Percentiles rank a stretch among this genome's conserved stretches.
Conservation (phyloP, 1,284 basidiomycete genomes). For the Rhodofomes roseus region DNA sequence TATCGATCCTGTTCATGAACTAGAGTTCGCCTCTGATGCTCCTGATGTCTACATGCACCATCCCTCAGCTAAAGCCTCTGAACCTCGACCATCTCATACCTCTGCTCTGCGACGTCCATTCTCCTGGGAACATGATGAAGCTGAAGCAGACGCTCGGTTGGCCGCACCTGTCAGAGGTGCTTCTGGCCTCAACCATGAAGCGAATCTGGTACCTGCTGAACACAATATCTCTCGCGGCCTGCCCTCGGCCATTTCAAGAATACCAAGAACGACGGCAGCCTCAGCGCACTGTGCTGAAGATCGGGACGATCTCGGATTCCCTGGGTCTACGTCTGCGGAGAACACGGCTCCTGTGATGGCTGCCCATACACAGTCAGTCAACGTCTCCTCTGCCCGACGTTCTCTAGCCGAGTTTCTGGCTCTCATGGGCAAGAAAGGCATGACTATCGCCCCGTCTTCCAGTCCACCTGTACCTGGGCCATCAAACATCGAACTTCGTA, state of each 20-base stretch:
- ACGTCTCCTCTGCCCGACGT: slow-evolving; percentile 9
- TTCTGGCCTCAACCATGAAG: too few relatives aligned
- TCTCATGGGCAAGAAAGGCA: slow-evolving; percentile 12
- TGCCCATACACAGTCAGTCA: neutral
- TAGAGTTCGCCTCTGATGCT: slow-evolving; percentile 5
- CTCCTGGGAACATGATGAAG: neutral
- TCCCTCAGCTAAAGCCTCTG: neutral
- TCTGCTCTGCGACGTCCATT: neutral
- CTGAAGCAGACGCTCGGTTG: neutral
- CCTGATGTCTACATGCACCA: neutral
- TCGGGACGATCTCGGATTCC: neutral
- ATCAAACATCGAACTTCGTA: neutral
- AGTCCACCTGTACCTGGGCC: neutral
- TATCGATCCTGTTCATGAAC: slow-evolving; percentile 21
- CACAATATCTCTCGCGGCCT: too few relatives aligned
- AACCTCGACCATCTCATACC: neutral
- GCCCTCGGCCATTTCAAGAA: too few relatives aligned
- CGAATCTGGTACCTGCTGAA: too few relatives aligned
- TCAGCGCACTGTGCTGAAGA: neutral
- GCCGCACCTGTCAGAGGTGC: too few relatives aligned
- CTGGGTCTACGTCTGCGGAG: neutral
- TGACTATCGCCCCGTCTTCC: neutral
- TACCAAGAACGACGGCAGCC: too few relatives aligned
- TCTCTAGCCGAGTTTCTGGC: slow-evolving; percentile 18
- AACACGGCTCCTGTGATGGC: neutral